Evolutionary conservation across 352 stramenopile species (phyloP).

Genomic region (Phytophthora lateralis): DNA sequence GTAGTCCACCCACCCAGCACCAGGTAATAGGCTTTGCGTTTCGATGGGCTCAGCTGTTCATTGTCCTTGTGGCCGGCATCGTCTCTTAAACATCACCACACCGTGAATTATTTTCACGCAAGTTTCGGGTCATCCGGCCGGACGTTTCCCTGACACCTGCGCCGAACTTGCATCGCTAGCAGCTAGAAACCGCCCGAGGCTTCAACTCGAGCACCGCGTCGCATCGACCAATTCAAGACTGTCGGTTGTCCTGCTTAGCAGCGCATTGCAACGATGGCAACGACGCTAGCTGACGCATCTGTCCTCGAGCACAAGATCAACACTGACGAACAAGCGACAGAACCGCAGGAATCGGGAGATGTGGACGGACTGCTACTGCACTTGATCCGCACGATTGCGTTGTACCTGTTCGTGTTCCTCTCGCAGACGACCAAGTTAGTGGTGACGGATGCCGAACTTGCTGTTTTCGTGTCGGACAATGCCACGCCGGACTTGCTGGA

Average conservation of each 20-base stretch:
- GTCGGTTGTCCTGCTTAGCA: neutral
- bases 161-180: constrained; percentile 10
- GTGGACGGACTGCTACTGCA: constrained; percentile 55
- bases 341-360: constrained; percentile 11
- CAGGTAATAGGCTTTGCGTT: constrained; percentile 4
- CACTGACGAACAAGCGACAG: constrained; percentile 1
- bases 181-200: constrained; percentile 13
- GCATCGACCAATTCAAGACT: constrained; percentile 12
- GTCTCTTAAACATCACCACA: constrained; percentile 14
- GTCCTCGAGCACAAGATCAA: neutral
- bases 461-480: constrained; percentile 22
- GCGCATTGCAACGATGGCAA: neutral
- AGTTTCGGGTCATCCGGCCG: neutral
- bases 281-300: neutral
- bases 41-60: constrained; percentile 16
- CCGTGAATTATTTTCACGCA: neutral
- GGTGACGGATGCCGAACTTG: constrained; percentile 46
- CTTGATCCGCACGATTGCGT: constrained; percentile 61
- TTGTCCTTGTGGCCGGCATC: constrained; percentile 12
- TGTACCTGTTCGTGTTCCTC: constrained; percentile 67
- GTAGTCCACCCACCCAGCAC: constrained; percentile 27
- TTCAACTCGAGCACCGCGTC: constrained; percentile 13
- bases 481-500: constrained; percentile 39
- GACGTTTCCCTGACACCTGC: constrained; percentile 19
- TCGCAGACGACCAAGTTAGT: constrained; percentile 40